Percentiles rank a stretch among this genome's conserved stretches.
phyloP scores from a whole-genome alignment of 495 filamentous ascomycete species.

The Aspergillus ellipticus region DNA sequence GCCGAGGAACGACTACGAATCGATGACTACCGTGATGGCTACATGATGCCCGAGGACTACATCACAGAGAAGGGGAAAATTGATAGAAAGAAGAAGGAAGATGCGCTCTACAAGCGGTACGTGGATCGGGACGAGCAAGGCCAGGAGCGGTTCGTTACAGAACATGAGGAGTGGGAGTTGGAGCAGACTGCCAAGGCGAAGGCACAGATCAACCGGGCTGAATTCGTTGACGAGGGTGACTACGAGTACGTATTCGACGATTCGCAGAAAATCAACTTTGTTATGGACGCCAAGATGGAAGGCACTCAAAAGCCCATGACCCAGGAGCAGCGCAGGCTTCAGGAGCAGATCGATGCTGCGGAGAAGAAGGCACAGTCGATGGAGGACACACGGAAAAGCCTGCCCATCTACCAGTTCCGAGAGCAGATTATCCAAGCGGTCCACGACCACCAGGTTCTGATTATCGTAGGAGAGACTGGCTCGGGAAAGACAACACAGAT shows the following conservation, averaged over 20 bases:
- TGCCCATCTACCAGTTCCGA: conserved; percentile 85
- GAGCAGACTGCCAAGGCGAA: conserved; percentile 90
- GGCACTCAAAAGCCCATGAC: conserved; percentile 66
- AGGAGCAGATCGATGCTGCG: conserved; percentile 77
- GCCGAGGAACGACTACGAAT: conserved; percentile 86
- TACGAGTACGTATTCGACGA: conserved; percentile 96
- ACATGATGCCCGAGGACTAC: conserved; percentile 90
- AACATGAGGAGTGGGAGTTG: conserved; percentile 93
- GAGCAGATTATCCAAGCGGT: conserved; percentile 73
- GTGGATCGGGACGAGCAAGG: conserved; percentile 85
- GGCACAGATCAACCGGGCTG: conserved; percentile 71
- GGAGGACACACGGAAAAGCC: conserved; percentile 83
- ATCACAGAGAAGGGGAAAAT: conserved; percentile 91
- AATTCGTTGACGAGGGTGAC: conserved; percentile 77
- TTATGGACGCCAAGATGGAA: conserved; percentile 67
- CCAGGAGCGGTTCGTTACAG: conserved; percentile 85
- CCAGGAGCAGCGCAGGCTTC: conserved; percentile 72
- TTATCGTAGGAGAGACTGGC: conserved; percentile 85
- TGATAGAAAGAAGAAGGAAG: conserved; percentile 83
- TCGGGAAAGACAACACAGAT: conserved; percentile 89
- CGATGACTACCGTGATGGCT: conserved; percentile 90
- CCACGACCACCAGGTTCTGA: conserved; percentile 74
- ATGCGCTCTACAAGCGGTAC: conserved; percentile 85
- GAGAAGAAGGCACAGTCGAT: conserved; percentile 83
- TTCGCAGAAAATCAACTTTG: conserved; percentile 80